Evolutionary conservation across 805 yeast genomes (phyloP), one percentile per base, ranked within the genome.

Genomic region (Kodamaea restingae): DNA sequence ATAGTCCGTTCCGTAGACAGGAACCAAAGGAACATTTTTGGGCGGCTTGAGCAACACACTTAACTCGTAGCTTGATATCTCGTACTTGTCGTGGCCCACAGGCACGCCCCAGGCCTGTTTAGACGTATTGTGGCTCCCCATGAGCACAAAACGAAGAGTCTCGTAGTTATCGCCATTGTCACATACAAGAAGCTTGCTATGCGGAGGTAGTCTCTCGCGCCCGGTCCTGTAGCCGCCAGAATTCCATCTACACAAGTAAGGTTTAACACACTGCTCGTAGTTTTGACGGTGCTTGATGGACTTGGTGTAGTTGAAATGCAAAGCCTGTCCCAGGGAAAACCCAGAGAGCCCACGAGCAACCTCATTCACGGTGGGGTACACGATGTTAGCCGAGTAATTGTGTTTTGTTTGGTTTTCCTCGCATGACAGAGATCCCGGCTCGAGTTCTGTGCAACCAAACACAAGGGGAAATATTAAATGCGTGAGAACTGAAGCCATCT

Each of bases 71-170:
- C 72, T 67, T 3, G 63, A 43, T 1, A 67, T 55, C 7, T 54
- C 52, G 42, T 55, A 65, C 14, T 43, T 42, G 38, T 54, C 51
- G 1, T 26, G 31, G 31, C 42, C 37, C 8, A 14, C 32, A n/a
- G 40, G 61, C 4, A 54, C 60, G 0, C 95, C 95, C 95, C 95
- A 87, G 1, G 95, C 95, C 43, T 78, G 83, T 39, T 76, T 76
- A 22, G 90, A 81, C 29, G 85, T 51, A 52, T 87, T 87, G 22
- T 87, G 84, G 35, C 88, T 81, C 0, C 93, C 84, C 53, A 84
- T 66, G 28, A 84, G 55, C 14, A 80, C 71, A 95, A 95, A 87
- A 36, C 75, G 71, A 4, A 84, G 54, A 2, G 75, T 61, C 25
- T 59, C 49, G 56, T 72, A 76, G 36, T 68, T 50, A 47, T 77